Base-by-base conservation (phyloP, 495 filamentous ascomycete species). In the Daldinia caldariorum region DNA sequence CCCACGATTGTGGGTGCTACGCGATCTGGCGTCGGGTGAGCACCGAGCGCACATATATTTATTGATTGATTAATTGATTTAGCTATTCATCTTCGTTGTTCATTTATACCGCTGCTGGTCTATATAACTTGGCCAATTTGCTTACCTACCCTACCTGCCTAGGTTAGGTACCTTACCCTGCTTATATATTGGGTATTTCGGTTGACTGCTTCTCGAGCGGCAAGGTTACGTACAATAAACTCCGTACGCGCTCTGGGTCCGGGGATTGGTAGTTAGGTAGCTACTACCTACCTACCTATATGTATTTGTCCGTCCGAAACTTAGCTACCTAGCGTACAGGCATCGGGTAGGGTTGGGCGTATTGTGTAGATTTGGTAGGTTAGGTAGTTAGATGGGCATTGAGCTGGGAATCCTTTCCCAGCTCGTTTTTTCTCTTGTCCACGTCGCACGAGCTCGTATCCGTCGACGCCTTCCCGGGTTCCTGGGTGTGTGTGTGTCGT, bases 391-490 rank as follows among this genome's bases (percentile, higher is more conserved):
- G 43, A 47, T 20, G 6, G 43, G 43, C 20, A 47, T 7, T 6
- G 34, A 10, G 5, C 6, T 7, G 34, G 34, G 34, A 10, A 35
- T 3, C 2, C 2, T 0, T 22, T 10, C 31, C 31, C 10, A 31
- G 26, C 55, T 39, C 6, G 22, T 39, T 41, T 58, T 58, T 58
- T 14, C 12, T 55, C 2, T 20, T 29, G 14, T 0, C 9, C 37
- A 16, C 32, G 39, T 60, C 35, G 57, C 29, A 47, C 38, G 57
- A 14, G 57, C 57, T 60, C 57, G 57, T 60, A 60, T 60, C 57
- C 57, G 39, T 58, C 53, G 53, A 56, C n/a, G 6, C 31, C 8
- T 34, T 35, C 53, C 53, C 53, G 53, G 53, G 29, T 56, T 31
- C 53, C n/a, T 56, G 53, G 53, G 53, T 6, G 53, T 26, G 26